These are phyloP conservation scores for Vaccinium corymbosum DNA, from an alignment of 148 eudicot species.

Conservation along the genomic window DNA sequence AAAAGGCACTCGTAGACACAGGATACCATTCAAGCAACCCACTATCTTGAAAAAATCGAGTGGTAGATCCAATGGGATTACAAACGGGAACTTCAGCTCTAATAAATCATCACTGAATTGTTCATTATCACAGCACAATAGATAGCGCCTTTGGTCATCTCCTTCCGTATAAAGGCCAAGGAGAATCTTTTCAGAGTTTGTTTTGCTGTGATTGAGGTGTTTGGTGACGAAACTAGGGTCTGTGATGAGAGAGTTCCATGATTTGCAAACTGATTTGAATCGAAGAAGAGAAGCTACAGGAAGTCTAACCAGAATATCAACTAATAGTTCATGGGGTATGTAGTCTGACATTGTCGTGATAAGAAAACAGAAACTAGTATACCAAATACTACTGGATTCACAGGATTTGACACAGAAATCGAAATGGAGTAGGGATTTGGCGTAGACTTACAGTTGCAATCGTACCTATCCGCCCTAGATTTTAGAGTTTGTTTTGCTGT, in stretches of 20 bases:
- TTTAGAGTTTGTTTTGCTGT: no score
- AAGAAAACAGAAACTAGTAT: neutral
- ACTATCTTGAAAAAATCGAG: neutral
- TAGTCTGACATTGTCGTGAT: neutral
- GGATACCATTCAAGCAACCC: neutral
- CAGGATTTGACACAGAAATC: no score
- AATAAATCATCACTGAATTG: neutral
- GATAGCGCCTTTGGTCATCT: neutral
- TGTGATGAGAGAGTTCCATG: constrained; percentile 2
- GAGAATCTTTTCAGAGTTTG: neutral
- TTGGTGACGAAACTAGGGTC: neutral
- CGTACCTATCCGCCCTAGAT: no score
- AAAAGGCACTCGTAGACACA: neutral
- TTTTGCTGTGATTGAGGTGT: neutral
- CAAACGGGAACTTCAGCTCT: neutral
- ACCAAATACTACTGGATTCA: no score
- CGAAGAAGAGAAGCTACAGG: neutral
- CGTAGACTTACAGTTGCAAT: no score
- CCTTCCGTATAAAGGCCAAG: neutral
- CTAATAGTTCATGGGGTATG: neutral
- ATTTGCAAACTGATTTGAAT: neutral
- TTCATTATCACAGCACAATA: neutral
- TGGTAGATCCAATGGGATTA: neutral
- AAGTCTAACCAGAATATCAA: neutral
- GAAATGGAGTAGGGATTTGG: no score